Percentiles rank a stretch among this genome's conserved stretches.
These are phyloP conservation scores for Hippophae rhamnoides DNA, from an alignment of 306 rosid genomes.

Conservation along the genomic window DNA sequence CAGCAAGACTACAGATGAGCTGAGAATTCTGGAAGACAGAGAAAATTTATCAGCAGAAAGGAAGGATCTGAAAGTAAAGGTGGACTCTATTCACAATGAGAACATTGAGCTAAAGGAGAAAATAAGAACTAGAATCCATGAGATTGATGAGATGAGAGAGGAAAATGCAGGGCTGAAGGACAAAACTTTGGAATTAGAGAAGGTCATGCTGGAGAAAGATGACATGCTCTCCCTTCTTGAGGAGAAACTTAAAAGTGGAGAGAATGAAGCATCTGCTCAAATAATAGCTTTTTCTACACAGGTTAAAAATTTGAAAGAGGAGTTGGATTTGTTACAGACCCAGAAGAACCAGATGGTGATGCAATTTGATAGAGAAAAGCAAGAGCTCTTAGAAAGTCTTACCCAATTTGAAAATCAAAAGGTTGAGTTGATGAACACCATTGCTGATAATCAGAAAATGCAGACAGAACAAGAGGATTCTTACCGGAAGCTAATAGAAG, in stretches of 20 bases:
- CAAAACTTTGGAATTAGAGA: constrained; percentile 38
- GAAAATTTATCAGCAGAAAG: constrained; percentile 34
- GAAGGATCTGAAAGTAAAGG: constrained; percentile 39
- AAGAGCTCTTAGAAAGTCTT: constrained; percentile 41
- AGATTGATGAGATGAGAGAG: constrained; percentile 32
- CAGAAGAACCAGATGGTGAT: constrained; percentile 47
- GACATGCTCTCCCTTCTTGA: constrained; percentile 37
- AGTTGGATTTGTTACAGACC: constrained; percentile 42
- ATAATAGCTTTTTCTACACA: constrained; percentile 33
- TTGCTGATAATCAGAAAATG: constrained; percentile 31
- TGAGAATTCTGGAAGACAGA: constrained; percentile 38
- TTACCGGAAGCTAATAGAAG: constrained; percentile 43
- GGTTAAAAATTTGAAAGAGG: constrained; percentile 42
- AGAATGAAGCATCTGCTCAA: constrained; percentile 46
- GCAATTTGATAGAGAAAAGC: constrained; percentile 33
- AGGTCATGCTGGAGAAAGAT: constrained; percentile 37
- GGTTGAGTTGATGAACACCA: constrained; percentile 35
- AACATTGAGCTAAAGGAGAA: constrained; percentile 42
- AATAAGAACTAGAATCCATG: constrained; percentile 21
- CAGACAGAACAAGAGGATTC: constrained; percentile 49
- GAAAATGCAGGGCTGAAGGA: constrained; percentile 34
- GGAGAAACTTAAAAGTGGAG: constrained; percentile 32
- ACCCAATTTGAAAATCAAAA: constrained; percentile 39
- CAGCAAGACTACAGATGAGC: constrained; percentile 36
- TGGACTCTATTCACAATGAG: constrained; percentile 30